These are phyloP conservation scores for Suillus weaverae DNA, from an alignment of 768 basidiomycete genomes.

Conservation along the genomic window DNA sequence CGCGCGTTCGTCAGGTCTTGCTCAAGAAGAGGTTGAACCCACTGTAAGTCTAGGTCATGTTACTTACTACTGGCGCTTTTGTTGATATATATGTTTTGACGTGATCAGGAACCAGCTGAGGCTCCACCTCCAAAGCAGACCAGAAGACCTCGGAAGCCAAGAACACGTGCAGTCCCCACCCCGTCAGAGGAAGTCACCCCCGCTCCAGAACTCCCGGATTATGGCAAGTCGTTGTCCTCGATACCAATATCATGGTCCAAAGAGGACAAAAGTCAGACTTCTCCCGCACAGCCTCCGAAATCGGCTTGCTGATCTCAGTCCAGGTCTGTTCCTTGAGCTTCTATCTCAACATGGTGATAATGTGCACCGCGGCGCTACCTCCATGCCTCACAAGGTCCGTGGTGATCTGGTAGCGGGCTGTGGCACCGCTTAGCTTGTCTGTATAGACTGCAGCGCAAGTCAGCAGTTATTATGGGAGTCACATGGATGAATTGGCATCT, in stretches of 20 bases:
- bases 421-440: slow-evolving; percentile 7
- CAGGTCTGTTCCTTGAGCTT: slow-evolving; percentile 51
- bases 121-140: slow-evolving; percentile 34
- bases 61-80: not conserved
- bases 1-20: slow-evolving; percentile 29
- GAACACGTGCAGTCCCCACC: slow-evolving; percentile 25
- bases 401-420: slow-evolving; percentile 7
- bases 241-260: slow-evolving; percentile 58
- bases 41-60: not conserved
- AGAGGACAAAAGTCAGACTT: slow-evolving; percentile 61
- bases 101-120: slow-evolving; percentile 24
- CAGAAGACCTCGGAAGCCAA: slow-evolving; percentile 31
- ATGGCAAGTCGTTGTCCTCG: slow-evolving; percentile 27
- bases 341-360: slow-evolving; percentile 65
- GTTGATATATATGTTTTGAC: not conserved
- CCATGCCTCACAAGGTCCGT: slow-evolving; percentile 61
- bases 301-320: slow-evolving; percentile 17
- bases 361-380: slow-evolving; percentile 67
- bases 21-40: slow-evolving; percentile 30
- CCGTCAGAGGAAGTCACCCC: slow-evolving; percentile 26
- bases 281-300: slow-evolving; percentile 5
- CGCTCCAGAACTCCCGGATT: slow-evolving; percentile 21
- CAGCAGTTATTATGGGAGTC: slow-evolving; percentile 47
- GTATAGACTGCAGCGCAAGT: slow-evolving; percentile 57
- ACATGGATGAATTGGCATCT: slow-evolving; percentile 2